Conservation (phyloP, 208 protist species). For the Lotmaria passim region DNA sequence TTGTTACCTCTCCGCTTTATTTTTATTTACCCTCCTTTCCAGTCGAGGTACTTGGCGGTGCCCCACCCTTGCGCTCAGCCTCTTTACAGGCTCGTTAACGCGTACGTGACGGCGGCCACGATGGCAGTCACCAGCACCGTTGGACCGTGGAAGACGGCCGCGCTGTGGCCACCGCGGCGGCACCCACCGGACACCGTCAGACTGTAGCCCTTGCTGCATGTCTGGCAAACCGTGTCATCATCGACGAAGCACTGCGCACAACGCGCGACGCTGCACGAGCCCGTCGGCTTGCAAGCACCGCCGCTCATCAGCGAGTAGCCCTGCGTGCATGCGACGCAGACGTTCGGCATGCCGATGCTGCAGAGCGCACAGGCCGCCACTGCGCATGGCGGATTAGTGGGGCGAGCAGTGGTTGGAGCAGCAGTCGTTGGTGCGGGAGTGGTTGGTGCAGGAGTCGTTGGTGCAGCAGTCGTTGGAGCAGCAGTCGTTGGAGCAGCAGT, state of each 20-base stretch:
- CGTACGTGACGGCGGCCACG: not conserved
- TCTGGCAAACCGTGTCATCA: not conserved
- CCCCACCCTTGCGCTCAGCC: not conserved
- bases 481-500: no score
- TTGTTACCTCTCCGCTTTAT: no score
- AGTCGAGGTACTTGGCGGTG: no score
- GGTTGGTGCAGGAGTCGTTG: no score
- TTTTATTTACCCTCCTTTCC: no score
- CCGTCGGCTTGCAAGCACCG: slow-evolving; percentile 4
- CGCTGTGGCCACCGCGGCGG: not conserved
- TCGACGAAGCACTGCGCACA: slow-evolving; percentile 1
- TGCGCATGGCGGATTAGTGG: not conserved
- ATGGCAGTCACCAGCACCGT: not conserved
- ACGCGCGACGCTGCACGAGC: slow-evolving; percentile 5
- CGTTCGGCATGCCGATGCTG: not conserved
- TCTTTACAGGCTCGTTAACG: not conserved
- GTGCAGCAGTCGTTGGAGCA: no score
- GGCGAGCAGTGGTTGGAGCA: not conserved
- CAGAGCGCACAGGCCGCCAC: not conserved
- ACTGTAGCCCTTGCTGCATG: slow-evolving; percentile 2
- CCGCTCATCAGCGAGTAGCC: slow-evolving; percentile 8
- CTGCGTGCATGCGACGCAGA: not conserved
- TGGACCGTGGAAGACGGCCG: not conserved
- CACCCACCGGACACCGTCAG: not conserved
- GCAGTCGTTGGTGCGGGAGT: no score